Base-by-base conservation (phyloP, 148 eudicot species). In the Cornus florida region DNA sequence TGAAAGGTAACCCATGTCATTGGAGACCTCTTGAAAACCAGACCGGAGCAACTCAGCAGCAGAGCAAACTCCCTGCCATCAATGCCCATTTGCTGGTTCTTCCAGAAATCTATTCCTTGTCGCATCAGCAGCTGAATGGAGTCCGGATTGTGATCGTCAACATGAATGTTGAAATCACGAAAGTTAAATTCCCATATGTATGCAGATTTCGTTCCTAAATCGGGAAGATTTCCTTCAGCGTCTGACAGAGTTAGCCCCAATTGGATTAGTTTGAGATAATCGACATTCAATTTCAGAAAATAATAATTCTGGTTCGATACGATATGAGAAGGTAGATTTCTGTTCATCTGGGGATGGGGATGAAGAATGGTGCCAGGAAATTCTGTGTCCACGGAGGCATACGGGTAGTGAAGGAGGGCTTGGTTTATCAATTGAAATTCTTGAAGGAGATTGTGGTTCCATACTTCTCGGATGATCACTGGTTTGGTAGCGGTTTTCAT, bases 171-270 rank as follows among this genome's bases (percentile, higher is more conserved):
- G 41, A 84, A 84, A 35, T 80, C 81, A 4, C 75, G 5, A 41
- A 84, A 84, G 70, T 84, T 84, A 60, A 84, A 80, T 69, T 84
- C 56, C 83, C 83, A 84, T 14, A 84, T 48, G 43, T 50, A 79
- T 7, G 53, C 4, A 24, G 8, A 7, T 1, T 2, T 33, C 0
- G 77, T 22, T 17, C 53, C 67, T 4, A 82, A 70, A 19, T 74
- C 77, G 2, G 85, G 85, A 13, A 74, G 56, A 32, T 78, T 74
- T 0, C 85, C 82, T 28, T 75, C 46, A 6, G 76, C 33, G 31
- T 83, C 77, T 4, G 86, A 24, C 5, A 83, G 74, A 12, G 83
- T 76, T 60, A 80, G 66, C 22, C 86, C 86, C 0, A 83, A 12
- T 48, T 83, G 86, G 41, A 83, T 80, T 23, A 83, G 72, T 7